phyloP scores from a whole-genome alignment of 2,329 filamentous ascomycete species.

The Fusarium tricinctum region DNA sequence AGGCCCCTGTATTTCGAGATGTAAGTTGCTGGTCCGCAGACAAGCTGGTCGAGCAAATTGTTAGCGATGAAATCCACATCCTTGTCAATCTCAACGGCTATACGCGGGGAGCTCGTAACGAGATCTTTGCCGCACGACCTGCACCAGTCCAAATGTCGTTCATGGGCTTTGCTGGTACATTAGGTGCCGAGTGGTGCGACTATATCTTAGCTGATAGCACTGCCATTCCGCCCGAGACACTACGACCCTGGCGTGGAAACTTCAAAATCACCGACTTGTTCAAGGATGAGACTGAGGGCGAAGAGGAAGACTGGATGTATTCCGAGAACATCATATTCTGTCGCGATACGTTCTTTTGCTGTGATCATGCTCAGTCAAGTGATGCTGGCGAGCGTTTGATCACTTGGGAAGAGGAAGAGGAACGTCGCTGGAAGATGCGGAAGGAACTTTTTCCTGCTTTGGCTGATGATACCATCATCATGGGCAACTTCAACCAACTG shows the following conservation, averaged over 20 bases:
- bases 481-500: constrained; percentile 98
- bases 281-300: constrained; percentile 74
- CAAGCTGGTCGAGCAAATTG: constrained; percentile 86
- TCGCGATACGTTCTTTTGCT: constrained; percentile 96
- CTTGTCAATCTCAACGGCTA: constrained; percentile 98
- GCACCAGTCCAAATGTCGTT: constrained; percentile 99
- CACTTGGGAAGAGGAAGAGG: constrained; percentile 87
- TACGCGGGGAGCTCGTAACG: constrained; percentile 94
- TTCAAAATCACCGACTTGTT: constrained; percentile 79
- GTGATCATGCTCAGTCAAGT: constrained; percentile 93
- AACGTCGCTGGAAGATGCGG: constrained; percentile 89
- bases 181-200: constrained; percentile 98
- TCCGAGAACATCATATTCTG: constrained; percentile 97
- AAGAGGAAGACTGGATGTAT: constrained; percentile 89
- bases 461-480: constrained; percentile 85
- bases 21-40: constrained; percentile 90
- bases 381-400: constrained; percentile 76
- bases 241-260: constrained; percentile 84
- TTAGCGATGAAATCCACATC: constrained; percentile 90
- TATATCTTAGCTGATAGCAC: constrained; percentile 93
- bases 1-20: constrained; percentile 92
- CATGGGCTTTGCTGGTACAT: constrained; percentile 97
- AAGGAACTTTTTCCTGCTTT: constrained; percentile 90
- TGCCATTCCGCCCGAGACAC: constrained; percentile 84
- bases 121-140: constrained; percentile 94